phyloP scores from a whole-genome alignment of 1,284 basidiomycete genomes.

The Cystobasidiaceae sp. region DNA sequence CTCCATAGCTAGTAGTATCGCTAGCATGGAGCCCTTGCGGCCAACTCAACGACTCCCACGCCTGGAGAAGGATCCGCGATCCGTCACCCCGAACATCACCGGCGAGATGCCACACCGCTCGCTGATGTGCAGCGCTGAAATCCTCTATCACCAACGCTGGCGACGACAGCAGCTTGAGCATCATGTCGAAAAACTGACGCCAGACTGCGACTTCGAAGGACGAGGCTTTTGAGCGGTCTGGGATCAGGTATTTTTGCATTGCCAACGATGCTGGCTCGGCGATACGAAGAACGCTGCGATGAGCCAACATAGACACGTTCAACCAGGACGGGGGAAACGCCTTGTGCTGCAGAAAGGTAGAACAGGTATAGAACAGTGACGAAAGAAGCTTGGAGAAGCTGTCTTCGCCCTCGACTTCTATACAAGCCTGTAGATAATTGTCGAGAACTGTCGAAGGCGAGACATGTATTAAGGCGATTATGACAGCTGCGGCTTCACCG shows the following conservation, averaged over 20 bases:
- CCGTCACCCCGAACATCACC: constrained; percentile 93
- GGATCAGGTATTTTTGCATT: constrained; percentile 75
- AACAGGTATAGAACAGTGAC: constrained; percentile 73
- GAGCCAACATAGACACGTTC: constrained; percentile 82
- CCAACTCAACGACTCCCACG: constrained; percentile 86
- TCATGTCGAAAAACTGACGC: constrained; percentile 72
- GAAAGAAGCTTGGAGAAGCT: constrained; percentile 66
- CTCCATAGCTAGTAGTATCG: constrained; percentile 23
- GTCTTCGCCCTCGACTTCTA: constrained; percentile 81
- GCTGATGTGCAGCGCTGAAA: constrained; percentile 69
- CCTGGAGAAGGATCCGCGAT: constrained; percentile 68
- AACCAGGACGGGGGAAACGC: constrained; percentile 90
- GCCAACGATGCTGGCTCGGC: constrained; percentile 74
- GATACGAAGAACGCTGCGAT: constrained; percentile 82
- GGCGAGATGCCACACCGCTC: constrained; percentile 90
- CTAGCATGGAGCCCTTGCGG: constrained; percentile 52
- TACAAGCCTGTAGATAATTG: constrained; percentile 68
- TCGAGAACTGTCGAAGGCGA: constrained; percentile 71
- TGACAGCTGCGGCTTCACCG: constrained; percentile 83
- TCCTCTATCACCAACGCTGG: constrained; percentile 91
- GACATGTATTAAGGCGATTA: constrained; percentile 74
- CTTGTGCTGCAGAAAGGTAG: constrained; percentile 77
- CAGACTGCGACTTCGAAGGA: constrained; percentile 75
- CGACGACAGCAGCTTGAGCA: constrained; percentile 78
- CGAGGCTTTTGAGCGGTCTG: constrained; percentile 58